Percentiles rank a stretch among this genome's conserved stretches.
phyloP scores from a whole-genome alignment of 208 protist genomes.

The Trypanosoma conorhini region DNA sequence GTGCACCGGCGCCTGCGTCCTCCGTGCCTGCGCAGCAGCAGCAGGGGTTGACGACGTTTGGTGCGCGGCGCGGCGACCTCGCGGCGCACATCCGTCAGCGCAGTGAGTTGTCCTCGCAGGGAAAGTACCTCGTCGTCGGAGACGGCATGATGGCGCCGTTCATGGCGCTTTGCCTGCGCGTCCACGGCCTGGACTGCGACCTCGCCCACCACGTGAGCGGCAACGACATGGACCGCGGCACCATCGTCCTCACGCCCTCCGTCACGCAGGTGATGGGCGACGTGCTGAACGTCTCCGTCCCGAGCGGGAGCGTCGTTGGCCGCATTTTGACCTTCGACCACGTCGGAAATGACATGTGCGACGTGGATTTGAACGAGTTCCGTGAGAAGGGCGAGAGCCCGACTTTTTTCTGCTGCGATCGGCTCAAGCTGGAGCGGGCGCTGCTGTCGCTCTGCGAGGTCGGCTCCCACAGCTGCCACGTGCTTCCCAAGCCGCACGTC shows the following conservation, averaged over 20 bases:
- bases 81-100: conserved; percentile 53
- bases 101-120: conserved; percentile 51
- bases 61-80: conserved; percentile 46
- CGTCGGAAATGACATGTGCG: conserved; percentile 91
- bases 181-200: conserved; percentile 88
- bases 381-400: conserved; percentile 92
- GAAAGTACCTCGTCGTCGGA: conserved; percentile 89
- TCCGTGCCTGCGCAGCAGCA: conserved; percentile 1
- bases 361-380: conserved; percentile 92
- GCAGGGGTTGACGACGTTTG: conserved; percentile 61
- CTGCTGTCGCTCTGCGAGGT: conserved; percentile 85
- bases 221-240: conserved; percentile 82
- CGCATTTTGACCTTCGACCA: conserved; percentile 91
- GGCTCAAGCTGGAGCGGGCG: conserved; percentile 80
- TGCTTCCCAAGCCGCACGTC: conserved; percentile 79
- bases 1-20: conserved; percentile 9
- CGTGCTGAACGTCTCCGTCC: conserved; percentile 89
- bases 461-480: conserved; percentile 81
- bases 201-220: conserved; percentile 67
- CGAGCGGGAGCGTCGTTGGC: conserved; percentile 87
- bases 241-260: conserved; percentile 89
- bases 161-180: conserved; percentile 91
- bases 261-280: conserved; percentile 92
- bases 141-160: conserved; percentile 92
- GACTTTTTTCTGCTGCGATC: conserved; percentile 94